phyloP scores from a whole-genome alignment of 106 monocot species.

The Acorus gramineus region DNA sequence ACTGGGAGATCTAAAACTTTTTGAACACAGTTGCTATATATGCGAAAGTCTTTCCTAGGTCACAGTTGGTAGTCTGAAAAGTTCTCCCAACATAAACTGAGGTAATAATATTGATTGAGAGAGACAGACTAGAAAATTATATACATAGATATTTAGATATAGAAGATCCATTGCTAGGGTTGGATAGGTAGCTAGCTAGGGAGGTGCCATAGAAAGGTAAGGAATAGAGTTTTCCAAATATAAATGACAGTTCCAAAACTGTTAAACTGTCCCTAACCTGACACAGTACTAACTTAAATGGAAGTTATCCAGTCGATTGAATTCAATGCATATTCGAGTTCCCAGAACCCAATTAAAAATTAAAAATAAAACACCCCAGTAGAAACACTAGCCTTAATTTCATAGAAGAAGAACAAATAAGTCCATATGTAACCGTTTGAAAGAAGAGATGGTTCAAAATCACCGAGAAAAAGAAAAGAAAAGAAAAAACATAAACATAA shows the following conservation, averaged over 20 bases:
- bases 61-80: too few species aligned
- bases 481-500: background rate
- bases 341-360: slow-evolving; percentile 5
- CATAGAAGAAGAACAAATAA: background rate
- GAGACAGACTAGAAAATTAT: too few species aligned
- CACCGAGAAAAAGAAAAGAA: too few species aligned
- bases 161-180: too few species aligned
- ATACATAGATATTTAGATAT: too few species aligned
- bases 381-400: too few species aligned
- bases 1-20: too few species aligned
- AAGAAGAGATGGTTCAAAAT: background rate
- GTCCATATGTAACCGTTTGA: slow-evolving; percentile 3
- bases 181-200: background rate
- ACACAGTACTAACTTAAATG: slow-evolving; percentile 5
- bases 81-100: too few species aligned
- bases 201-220: slow-evolving; percentile 11
- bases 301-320: slow-evolving; percentile 9
- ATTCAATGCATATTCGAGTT: slow-evolving; percentile 10
- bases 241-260: slow-evolving; percentile 22
- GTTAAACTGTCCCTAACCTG: slow-evolving; percentile 31
- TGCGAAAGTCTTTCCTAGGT: too few species aligned
- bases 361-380: background rate
- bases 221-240: slow-evolving; percentile 45
- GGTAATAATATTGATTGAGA: too few species aligned
- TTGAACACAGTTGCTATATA: too few species aligned